Percentiles rank a stretch among this genome's conserved stretches.
These are phyloP conservation scores for Auriscalpium orientale DNA, from an alignment of 768 basidiomycete genomes.

Conservation along the genomic window DNA sequence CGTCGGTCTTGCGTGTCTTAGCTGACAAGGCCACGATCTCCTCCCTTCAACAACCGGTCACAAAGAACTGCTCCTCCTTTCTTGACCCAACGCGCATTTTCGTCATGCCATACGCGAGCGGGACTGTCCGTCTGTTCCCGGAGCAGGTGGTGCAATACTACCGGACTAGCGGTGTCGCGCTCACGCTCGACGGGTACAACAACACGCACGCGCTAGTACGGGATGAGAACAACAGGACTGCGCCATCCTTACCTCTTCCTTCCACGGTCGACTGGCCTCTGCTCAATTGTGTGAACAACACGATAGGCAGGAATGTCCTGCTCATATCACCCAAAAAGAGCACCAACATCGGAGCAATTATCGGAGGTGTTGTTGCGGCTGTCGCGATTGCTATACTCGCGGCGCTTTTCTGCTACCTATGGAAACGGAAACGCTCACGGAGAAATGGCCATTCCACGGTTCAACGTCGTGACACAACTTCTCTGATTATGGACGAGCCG, in stretches of 20 bases:
- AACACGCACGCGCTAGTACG: conserved; percentile 18
- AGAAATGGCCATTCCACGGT: no score
- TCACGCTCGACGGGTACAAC: conserved; percentile 22
- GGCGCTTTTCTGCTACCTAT: no score
- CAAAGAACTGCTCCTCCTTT: conserved; percentile 20
- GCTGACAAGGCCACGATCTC: conserved; percentile 27
- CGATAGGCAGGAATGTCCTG: conserved; percentile 52
- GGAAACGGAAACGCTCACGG: no score
- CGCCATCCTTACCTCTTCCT: conserved; percentile 41
- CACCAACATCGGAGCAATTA: no score
- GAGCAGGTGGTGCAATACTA: conserved; percentile 22
- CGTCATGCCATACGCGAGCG: conserved; percentile 4
- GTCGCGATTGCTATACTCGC: no score
- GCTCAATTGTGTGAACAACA: conserved; percentile 51
- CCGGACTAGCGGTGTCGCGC: conserved; percentile 18
- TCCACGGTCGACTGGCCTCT: conserved; percentile 40
- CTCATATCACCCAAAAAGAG: conserved; percentile 26
- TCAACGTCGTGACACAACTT: no score
- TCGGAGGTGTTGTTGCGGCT: no score
- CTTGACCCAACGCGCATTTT: conserved; percentile 11
- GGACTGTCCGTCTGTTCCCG: conserved; percentile 13
- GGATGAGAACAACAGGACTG: conserved; percentile 28
- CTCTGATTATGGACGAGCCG: no score
- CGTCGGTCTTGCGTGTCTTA: conserved; percentile 27
- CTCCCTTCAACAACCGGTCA: conserved; percentile 23